Percentiles rank a stretch among this genome's conserved stretches.
Conservation (phyloP, 1,284 basidiomycete species). For the Naganishia sp. region DNA sequence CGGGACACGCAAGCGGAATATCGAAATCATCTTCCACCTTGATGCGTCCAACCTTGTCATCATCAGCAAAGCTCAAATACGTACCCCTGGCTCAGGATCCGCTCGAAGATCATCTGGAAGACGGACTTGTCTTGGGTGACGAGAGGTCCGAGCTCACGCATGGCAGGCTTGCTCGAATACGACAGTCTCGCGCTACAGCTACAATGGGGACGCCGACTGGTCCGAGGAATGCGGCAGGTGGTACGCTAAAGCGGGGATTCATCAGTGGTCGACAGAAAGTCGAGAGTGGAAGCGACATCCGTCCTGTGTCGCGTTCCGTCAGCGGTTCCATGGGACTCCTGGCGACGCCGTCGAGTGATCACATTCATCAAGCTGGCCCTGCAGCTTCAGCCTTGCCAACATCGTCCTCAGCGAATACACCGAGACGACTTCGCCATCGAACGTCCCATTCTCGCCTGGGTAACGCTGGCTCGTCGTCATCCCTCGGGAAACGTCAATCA, state of each 20-base stretch:
- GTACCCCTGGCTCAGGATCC: conserved; percentile 22
- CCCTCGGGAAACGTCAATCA: conserved; percentile 45
- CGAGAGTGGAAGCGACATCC: not conserved
- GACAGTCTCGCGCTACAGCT: conserved; percentile 16
- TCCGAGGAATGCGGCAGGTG: conserved; percentile 23
- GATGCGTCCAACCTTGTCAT: conserved; percentile 29
- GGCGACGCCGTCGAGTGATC: not conserved
- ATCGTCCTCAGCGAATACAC: conserved; percentile 9
- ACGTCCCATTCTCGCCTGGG: conserved; percentile 46
- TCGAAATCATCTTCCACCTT: conserved; percentile 5
- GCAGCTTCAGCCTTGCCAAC: not conserved
- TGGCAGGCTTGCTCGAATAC: conserved; percentile 39
- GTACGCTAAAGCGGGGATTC: conserved; percentile 21
- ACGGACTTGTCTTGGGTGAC: conserved; percentile 50
- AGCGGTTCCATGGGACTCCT: conserved; percentile 13
- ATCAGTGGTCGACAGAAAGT: conserved; percentile 10
- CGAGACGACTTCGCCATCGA: conserved; percentile 44
- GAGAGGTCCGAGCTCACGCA: conserved; percentile 46
- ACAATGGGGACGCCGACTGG: conserved; percentile 4
- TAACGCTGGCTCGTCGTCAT: conserved; percentile 33
- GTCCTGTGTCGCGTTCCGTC: not conserved
- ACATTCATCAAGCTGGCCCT: not conserved
- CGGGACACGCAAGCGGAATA: not conserved
- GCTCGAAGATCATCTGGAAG: conserved; percentile 49
- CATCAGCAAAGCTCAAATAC: conserved; percentile 24